These are phyloP conservation scores for Arthrobotrys entomopaga DNA, from an alignment of 2,329 filamentous ascomycete species.

Conservation along the genomic window DNA sequence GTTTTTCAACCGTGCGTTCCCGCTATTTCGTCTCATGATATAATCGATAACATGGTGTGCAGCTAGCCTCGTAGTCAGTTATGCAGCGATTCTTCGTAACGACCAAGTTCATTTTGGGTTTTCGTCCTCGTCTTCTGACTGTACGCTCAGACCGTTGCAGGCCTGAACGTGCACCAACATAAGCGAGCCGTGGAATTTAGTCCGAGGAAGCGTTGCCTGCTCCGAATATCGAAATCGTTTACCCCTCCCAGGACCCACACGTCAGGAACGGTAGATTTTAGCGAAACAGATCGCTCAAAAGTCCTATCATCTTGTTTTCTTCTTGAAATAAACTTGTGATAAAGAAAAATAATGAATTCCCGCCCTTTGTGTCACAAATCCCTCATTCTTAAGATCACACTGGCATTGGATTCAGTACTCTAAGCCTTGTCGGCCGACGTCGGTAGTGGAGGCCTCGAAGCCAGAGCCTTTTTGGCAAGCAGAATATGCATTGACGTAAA, in stretches of 20 bases:
- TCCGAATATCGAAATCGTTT: slow-evolving; percentile 20
- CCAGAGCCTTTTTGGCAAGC: too few species aligned
- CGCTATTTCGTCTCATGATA: background rate
- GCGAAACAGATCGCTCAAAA: slow-evolving; percentile 20
- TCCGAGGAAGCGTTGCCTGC: slow-evolving; percentile 46
- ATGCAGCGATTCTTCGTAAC: too few species aligned
- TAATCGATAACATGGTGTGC: too few species aligned
- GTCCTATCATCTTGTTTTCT: background rate
- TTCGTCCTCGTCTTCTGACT: too few species aligned
- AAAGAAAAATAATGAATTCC: background rate
- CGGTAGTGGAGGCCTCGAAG: too few species aligned
- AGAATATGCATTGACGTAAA: too few species aligned
- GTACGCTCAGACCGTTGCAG: too few species aligned
- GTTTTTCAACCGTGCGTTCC: background rate
- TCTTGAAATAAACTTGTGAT: slow-evolving; percentile 1
- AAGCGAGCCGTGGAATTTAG: slow-evolving; percentile 35
- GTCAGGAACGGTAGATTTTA: slow-evolving; percentile 32
- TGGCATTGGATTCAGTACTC: too few species aligned
- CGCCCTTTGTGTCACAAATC: slow-evolving; percentile 10
- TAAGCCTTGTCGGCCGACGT: too few species aligned
- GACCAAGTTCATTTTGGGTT: too few species aligned
- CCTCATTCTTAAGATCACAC: background rate
- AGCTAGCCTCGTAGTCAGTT: too few species aligned
- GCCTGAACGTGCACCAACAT: slow-evolving; percentile 23
- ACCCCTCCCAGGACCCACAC: slow-evolving; percentile 2